Evolutionary conservation across 768 basidiomycete species (phyloP).

Genomic region (Xerocomus brunneocitrinus): DNA sequence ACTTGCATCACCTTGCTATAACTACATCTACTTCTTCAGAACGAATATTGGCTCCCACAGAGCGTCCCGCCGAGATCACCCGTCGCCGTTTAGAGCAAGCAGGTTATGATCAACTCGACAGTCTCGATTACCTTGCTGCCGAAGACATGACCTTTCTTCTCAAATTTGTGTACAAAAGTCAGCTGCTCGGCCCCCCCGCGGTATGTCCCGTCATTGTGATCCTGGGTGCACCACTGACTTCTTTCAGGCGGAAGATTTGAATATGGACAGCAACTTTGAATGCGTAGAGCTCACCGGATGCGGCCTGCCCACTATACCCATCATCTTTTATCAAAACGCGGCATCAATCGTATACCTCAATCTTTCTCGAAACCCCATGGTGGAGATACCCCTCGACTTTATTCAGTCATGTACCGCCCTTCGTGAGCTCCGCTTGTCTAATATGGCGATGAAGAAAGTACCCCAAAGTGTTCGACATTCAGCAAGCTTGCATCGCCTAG

Average conservation of each 20-base stretch:
- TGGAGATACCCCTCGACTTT: constrained; percentile 95
- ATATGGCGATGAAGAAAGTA: constrained; percentile 93
- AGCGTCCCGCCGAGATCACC: constrained; percentile 82
- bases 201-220: constrained; percentile 36
- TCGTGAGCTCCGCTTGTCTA: constrained; percentile 78
- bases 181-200: constrained; percentile 51
- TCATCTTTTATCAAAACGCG: constrained; percentile 79
- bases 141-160: constrained; percentile 82
- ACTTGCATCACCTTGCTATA: neutral
- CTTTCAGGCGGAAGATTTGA: constrained; percentile 66
- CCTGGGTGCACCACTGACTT: neutral
- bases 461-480: constrained; percentile 80
- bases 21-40: constrained; percentile 43
- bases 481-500: constrained; percentile 68
- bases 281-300: constrained; percentile 77
- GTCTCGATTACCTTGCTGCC: constrained; percentile 67
- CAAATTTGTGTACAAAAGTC: constrained; percentile 86
- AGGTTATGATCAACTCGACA: constrained; percentile 81
- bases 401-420: constrained; percentile 82
- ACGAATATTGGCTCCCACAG: constrained; percentile 73
- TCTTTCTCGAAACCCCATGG: constrained; percentile 90
- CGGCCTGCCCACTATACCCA: constrained; percentile 83
- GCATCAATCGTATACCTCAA: constrained; percentile 80
- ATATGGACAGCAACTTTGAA: constrained; percentile 69
- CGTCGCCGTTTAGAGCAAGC: constrained; percentile 81